Base-by-base conservation (phyloP, 2,329 filamentous ascomycete genomes). In the Paraconiothyrium sp. region DNA sequence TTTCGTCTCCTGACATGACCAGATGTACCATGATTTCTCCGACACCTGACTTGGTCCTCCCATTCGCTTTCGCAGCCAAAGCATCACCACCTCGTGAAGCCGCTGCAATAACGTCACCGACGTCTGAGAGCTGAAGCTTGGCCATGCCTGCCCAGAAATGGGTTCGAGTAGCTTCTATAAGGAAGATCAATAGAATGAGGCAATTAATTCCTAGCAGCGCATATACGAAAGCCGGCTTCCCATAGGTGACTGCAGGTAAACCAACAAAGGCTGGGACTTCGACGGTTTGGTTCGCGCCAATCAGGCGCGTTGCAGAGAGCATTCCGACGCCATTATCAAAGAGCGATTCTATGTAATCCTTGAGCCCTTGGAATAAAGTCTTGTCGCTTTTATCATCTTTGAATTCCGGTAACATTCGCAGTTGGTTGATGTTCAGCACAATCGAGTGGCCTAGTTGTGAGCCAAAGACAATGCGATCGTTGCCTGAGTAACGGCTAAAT, bases 351-450 rank as follows among this genome's bases (percentile, higher is more conserved):
- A 62, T 30, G 24, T 49, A 58, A 44, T 55, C 43, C 32, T 58
- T 35, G 3, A 62, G 39, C 6, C 49, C 56, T 46, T 47, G 20
- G 35, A 27, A 51, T 16, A 49, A 9, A 10, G 47, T 58, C 7
- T 41, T 35, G 14, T 34, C 49, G 24, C 47, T 41, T 27, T 43
- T 58, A 35, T 59, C 44, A 6, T 39, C 34, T 16, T 41, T 41
- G 14, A 41, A 41, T 3, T 41, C 37, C 24, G 27, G 52, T 4
- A 59, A 27, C 48, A 47, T 14, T 1, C 35, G 39, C 14, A 59
- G 57, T 39, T 54, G 37, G n/a, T 59, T 59, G 57, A 59, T 47
- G 32, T 59, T 59, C 11, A 59, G 11, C n/a, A 59, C 57, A 35
- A 59, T 52, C 1, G 48, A 44, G 32, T 59, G 57, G n/a, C 57